These are phyloP conservation scores for Aspergillus taichungensis DNA, from an alignment of 495 filamentous ascomycete genomes.

Conservation along the genomic window DNA sequence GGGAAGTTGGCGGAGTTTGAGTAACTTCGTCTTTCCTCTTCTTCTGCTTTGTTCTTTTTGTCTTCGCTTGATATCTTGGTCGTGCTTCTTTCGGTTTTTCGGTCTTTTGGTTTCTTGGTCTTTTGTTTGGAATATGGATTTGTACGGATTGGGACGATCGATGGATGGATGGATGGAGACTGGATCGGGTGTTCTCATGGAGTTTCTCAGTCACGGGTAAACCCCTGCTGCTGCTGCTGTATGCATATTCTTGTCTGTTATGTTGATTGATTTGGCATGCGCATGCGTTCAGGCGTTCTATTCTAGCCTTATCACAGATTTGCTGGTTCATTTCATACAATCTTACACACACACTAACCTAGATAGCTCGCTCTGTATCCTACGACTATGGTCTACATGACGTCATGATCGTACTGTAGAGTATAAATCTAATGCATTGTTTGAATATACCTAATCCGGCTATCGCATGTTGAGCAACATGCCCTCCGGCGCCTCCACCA, in stretches of 20 bases:
- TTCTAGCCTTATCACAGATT: too few relatives aligned
- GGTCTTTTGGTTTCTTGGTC: slow-evolving; percentile 4
- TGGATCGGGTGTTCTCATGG: too few relatives aligned
- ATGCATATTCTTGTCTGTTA: too few relatives aligned
- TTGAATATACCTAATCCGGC: not conserved
- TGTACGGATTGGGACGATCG: not conserved
- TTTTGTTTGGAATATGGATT: slow-evolving; percentile 1
- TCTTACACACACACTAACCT: too few relatives aligned
- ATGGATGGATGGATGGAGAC: too few relatives aligned
- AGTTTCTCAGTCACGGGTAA: too few relatives aligned
- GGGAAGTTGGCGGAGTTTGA: slow-evolving; percentile 27
- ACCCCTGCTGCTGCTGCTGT: too few relatives aligned
- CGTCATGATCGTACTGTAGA: not conserved
- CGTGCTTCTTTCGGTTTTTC: slow-evolving; percentile 11
- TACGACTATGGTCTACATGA: too few relatives aligned
- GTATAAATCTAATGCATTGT: slow-evolving; percentile 1
- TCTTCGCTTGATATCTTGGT: slow-evolving; percentile 4
- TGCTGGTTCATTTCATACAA: too few relatives aligned
- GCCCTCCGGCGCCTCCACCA: slow-evolving; percentile 72
- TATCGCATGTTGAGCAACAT: slow-evolving; percentile 58
- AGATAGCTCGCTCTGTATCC: too few relatives aligned
- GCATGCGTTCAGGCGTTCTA: too few relatives aligned
- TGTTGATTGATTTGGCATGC: too few relatives aligned
- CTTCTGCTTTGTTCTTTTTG: slow-evolving; percentile 9
- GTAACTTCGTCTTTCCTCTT: slow-evolving; percentile 7